phyloP scores from a whole-genome alignment of 495 filamentous ascomycete genomes.

The Penicillium alfredii region DNA sequence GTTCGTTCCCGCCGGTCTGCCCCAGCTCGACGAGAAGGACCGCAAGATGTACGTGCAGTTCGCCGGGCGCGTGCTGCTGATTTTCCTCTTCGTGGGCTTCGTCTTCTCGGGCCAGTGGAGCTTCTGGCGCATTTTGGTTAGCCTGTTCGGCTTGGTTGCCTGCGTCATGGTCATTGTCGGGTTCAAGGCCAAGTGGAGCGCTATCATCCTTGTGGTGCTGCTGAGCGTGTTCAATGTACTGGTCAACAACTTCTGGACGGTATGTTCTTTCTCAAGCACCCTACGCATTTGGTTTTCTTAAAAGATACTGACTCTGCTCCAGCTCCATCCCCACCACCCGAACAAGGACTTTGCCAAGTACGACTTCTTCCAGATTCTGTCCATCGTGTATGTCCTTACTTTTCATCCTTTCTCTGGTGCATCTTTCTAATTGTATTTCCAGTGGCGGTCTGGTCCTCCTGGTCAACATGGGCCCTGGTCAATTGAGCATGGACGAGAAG shows the following conservation, averaged over 20 bases:
- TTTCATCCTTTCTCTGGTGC: not conserved
- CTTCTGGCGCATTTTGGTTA: slow-evolving; percentile 75
- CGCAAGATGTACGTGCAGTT: slow-evolving; percentile 99
- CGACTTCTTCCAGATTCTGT: slow-evolving; percentile 99
- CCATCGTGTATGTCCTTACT: slow-evolving; percentile 73
- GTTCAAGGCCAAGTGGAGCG: slow-evolving; percentile 99
- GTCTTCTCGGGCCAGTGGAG: slow-evolving; percentile 93
- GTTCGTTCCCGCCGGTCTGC: slow-evolving; percentile 92
- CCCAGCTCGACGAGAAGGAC: slow-evolving; percentile 95
- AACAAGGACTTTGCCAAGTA: slow-evolving; percentile 99
- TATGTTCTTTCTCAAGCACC: slow-evolving; percentile 54
- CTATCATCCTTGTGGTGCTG: slow-evolving; percentile 86
- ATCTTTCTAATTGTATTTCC: slow-evolving; percentile 14
- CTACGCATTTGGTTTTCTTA: no score
- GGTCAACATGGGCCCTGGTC: slow-evolving; percentile 96
- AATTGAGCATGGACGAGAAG: slow-evolving; percentile 98
- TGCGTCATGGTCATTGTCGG: slow-evolving; percentile 99
- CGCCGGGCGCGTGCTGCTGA: slow-evolving; percentile 89
- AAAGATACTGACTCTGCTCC: slow-evolving; percentile 19
- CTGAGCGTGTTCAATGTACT: slow-evolving; percentile 92
- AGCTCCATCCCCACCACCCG: slow-evolving; percentile 97
- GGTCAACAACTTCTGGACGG: slow-evolving; percentile 99
- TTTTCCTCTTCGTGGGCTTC: slow-evolving; percentile 95
- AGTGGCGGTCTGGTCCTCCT: slow-evolving; percentile 88
- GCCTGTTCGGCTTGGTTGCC: slow-evolving; percentile 74